Conservation (phyloP, 768 basidiomycete species). For the Tephrocybe sp. region DNA sequence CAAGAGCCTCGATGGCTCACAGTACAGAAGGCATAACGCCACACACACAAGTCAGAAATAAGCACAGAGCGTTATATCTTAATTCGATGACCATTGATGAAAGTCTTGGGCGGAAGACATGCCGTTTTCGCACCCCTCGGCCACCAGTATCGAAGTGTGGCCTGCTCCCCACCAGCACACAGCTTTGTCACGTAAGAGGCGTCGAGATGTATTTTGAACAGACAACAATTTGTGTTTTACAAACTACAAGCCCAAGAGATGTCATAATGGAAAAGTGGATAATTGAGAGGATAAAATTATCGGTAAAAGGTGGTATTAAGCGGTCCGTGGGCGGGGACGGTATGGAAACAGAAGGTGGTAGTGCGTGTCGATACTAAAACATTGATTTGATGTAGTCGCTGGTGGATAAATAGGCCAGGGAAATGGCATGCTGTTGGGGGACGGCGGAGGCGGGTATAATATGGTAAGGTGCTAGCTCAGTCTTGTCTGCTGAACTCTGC, state of each 20-base stretch:
- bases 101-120: too few relatives aligned
- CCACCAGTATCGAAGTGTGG: too few relatives aligned
- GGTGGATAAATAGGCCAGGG: not conserved
- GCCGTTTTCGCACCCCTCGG: too few relatives aligned
- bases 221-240: conserved; percentile 4
- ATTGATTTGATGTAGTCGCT: conserved; percentile 3
- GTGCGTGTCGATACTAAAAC: conserved; percentile 10
- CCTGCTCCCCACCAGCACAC: too few relatives aligned
- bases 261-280: not conserved
- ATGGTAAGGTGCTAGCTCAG: conserved; percentile 14
- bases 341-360: conserved; percentile 6
- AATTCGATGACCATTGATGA: too few relatives aligned
- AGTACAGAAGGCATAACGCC: too few relatives aligned
- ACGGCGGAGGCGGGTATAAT: not conserved
- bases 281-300: conserved; percentile 6
- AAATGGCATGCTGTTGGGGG: not conserved
- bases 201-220: not conserved
- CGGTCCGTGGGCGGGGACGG: conserved; percentile 4
- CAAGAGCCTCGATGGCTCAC: too few relatives aligned
- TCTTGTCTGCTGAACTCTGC: conserved; percentile 76
- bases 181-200: too few relatives aligned
- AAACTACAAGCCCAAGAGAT: conserved; percentile 17
- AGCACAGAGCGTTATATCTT: too few relatives aligned
- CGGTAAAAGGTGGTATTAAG: conserved; percentile 4
- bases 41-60: too few relatives aligned